phyloP scores from a whole-genome alignment of 257 asterid genomes.

The Eucommia ulmoides region DNA sequence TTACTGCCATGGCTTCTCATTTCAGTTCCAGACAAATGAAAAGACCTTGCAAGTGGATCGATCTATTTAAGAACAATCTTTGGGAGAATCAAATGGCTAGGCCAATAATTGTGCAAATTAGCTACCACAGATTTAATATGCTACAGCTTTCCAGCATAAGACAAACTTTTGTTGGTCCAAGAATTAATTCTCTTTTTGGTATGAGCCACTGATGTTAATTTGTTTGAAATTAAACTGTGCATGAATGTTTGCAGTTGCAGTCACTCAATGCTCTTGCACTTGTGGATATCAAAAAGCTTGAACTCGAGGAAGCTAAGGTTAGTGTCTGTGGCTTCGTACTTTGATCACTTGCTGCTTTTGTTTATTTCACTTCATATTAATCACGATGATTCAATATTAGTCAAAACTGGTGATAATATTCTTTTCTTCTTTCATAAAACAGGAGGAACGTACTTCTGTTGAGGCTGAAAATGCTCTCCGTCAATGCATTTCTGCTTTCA shows the following conservation, averaged over 20 bases:
- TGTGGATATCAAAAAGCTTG: conserved; percentile 43
- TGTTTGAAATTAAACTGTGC: too few relatives aligned
- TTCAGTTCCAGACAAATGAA: neutral
- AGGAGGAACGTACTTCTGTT: conserved; percentile 24
- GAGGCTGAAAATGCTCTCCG: conserved; percentile 43
- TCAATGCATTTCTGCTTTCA: conserved; percentile 60
- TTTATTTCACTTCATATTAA: too few relatives aligned
- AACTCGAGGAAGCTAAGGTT: conserved; percentile 36
- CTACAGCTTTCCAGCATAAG: neutral
- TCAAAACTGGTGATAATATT: too few relatives aligned
- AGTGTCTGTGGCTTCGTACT: too few relatives aligned
- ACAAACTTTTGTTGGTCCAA: neutral
- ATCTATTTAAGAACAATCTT: neutral
- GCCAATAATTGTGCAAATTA: neutral
- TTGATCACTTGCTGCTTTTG: too few relatives aligned
- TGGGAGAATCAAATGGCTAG: neutral
- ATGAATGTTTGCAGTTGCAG: too few relatives aligned
- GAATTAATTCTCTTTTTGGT: neutral
- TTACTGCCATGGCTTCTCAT: neutral
- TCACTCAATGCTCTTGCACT: conserved; percentile 56
- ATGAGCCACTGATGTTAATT: too few relatives aligned
- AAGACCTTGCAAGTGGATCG: too few relatives aligned
- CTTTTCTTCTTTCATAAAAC: conserved; percentile 11
- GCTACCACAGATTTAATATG: neutral
- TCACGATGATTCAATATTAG: too few relatives aligned